Percentiles rank a stretch among this genome's conserved stretches.
Conservation (phyloP, 208 protist genomes). For the Acanthamoeba sp. region DNA sequence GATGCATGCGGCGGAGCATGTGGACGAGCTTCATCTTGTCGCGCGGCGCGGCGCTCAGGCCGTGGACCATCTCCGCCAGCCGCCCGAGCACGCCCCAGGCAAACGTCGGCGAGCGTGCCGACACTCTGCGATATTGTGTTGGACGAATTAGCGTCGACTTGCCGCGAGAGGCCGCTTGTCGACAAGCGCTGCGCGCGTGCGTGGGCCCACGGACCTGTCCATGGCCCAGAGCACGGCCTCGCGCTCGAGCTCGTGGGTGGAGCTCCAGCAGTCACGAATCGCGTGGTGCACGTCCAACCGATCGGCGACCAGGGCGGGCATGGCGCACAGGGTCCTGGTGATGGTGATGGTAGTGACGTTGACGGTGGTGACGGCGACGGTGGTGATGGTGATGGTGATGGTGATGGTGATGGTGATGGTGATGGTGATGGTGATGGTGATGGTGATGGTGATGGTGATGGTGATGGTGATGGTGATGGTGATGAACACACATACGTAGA, state of each 20-base stretch:
- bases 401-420: too few relatives aligned
- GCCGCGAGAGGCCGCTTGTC: too few relatives aligned
- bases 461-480: too few relatives aligned
- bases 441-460: too few relatives aligned
- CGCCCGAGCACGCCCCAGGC: slow-evolving; percentile 38
- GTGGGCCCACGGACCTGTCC: slow-evolving; percentile 26
- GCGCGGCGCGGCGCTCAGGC: not conserved
- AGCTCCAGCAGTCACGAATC: slow-evolving; percentile 50
- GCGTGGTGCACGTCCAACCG: slow-evolving; percentile 48
- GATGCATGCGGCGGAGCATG: slow-evolving; percentile 65
- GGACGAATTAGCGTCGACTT: too few relatives aligned
- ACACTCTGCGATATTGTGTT: too few relatives aligned
- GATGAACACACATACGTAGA: too few relatives aligned
- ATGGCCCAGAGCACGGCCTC: slow-evolving; percentile 55
- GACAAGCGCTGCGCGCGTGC: not conserved
- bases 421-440: too few relatives aligned
- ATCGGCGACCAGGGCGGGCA: slow-evolving; percentile 45
- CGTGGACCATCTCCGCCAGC: slow-evolving; percentile 45
- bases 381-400: too few relatives aligned
- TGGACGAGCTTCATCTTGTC: slow-evolving; percentile 41
- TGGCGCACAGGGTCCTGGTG: slow-evolving; percentile 41
- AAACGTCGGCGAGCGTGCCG: slow-evolving; percentile 42
- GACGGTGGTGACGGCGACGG: too few relatives aligned
- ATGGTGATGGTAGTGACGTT: too few relatives aligned
- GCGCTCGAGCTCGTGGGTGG: slow-evolving; percentile 58